These are phyloP conservation scores for Aspergillus fijiensis DNA, from an alignment of 2,329 filamentous ascomycete species.

Conservation along the genomic window DNA sequence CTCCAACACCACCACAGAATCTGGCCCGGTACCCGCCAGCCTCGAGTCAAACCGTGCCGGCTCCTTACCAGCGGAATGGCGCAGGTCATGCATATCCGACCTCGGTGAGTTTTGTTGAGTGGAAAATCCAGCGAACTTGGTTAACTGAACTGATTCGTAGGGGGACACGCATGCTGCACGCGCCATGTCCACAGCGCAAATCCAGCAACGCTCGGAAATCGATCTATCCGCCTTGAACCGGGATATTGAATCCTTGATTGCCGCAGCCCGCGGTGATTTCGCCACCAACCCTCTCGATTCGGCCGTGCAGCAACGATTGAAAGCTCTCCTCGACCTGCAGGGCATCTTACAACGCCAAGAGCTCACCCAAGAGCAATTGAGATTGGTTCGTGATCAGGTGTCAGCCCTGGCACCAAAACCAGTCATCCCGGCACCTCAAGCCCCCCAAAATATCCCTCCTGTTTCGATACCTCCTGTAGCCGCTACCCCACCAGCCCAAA, in stretches of 20 bases:
- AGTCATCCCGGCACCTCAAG: constrained; percentile 18
- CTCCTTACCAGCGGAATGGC: constrained; percentile 33
- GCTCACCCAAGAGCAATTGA: constrained; percentile 76
- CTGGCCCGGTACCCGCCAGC: constrained; percentile 43
- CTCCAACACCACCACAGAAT: constrained; percentile 67
- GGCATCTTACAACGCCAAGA: constrained; percentile 73
- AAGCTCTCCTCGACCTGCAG: constrained; percentile 83
- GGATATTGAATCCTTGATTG: constrained; percentile 78
- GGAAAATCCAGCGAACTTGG: not conserved
- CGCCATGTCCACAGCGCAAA: constrained; percentile 31
- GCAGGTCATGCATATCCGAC: constrained; percentile 26
- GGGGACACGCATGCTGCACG: constrained; percentile 18
- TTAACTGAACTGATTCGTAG: constrained; percentile 14
- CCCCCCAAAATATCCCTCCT: constrained; percentile 20
- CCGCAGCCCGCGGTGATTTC: constrained; percentile 70
- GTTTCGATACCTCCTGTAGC: constrained; percentile 41
- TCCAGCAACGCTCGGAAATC: constrained; percentile 39
- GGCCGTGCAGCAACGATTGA: constrained; percentile 74
- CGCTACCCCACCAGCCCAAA: constrained; percentile 40
- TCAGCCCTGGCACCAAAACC: constrained; percentile 63
- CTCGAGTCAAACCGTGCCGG: constrained; percentile 20
- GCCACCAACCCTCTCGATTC: constrained; percentile 73
- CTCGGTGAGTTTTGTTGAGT: constrained; percentile 18
- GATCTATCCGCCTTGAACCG: constrained; percentile 72
- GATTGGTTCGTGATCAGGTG: constrained; percentile 82